Base-by-base conservation (phyloP, 192 early-diverging fungal species). In the Chytriomyces sp. region DNA sequence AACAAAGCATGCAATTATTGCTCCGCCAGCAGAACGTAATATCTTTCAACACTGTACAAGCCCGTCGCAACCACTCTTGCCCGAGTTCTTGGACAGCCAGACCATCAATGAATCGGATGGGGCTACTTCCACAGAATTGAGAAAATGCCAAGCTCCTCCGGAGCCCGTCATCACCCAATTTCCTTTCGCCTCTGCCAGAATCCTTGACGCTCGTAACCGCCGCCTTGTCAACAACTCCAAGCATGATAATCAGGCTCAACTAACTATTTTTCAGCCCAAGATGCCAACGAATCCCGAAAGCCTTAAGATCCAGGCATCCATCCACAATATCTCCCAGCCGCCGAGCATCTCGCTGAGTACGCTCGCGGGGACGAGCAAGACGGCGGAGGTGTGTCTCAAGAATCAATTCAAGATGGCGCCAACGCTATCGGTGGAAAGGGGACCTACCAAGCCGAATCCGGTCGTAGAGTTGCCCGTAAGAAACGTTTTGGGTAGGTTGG, bases 351-450 rank as follows among this genome's bases (percentile, higher is more conserved):
- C 55, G 5, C 39, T 38, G 37, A 26, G 34, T 6, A 38, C 37
- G 6, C 31, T 59, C 4, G 68, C 57, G 41, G 36, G 30, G 5
- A 39, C 34, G 5, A 70, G 38, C 68, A 70, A 70, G 38, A 28
- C 33, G 10, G 68, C 68, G 6, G 56, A 70, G 10, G 68, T 57
- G 12, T 70, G 68, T 44, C 28, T 59, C 22, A 57, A 59, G 22
- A 70, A 41, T 59, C 68, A 70, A 38, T 70, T 59, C 57, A 70
- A 70, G 30, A 57, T 70, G 55, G 68, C 68, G 1, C 68, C 68
- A 7, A 70, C 68, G 8, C 52, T 70, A 39, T 28, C 14, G 4
- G 22, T 49, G 17, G 44, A 49, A n/a, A 8, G n/a, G 17, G 53
- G 25, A 19, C 44, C 19, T 2, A 28, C 3, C 8, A 39, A 12